phyloP scores from a whole-genome alignment of 2,329 filamentous ascomycete genomes.

The Diplodia intermedia region DNA sequence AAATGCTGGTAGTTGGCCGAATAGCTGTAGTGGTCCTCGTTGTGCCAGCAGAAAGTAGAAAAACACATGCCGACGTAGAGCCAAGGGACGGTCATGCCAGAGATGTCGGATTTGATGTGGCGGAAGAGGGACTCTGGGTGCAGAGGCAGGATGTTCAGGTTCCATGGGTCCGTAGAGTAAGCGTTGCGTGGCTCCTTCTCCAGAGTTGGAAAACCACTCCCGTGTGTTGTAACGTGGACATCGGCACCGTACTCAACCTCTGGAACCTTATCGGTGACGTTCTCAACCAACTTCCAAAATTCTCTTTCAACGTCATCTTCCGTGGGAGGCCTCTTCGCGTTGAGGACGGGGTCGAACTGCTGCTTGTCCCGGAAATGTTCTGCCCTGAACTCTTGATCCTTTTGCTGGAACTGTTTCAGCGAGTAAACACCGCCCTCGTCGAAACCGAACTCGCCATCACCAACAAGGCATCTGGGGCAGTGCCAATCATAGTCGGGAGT shows the following conservation, averaged over 20 bases:
- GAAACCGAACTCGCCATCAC: slow-evolving; percentile 95
- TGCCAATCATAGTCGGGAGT: slow-evolving; percentile 92
- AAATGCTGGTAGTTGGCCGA: slow-evolving; percentile 99
- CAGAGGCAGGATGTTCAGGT: slow-evolving; percentile 89
- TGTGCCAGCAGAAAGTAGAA: slow-evolving; percentile 99
- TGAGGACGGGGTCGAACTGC: slow-evolving; percentile 83
- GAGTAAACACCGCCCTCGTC: slow-evolving; percentile 97
- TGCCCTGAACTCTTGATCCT: slow-evolving; percentile 93
- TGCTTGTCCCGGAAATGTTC: slow-evolving; percentile 90
- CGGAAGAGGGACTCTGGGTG: slow-evolving; percentile 92
- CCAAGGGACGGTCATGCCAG: slow-evolving; percentile 99
- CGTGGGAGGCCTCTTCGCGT: slow-evolving; percentile 79
- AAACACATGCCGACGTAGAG: slow-evolving; percentile 99
- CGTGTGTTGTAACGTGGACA: slow-evolving; percentile 97
- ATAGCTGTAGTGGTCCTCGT: slow-evolving; percentile 97
- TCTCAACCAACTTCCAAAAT: slow-evolving; percentile 95
- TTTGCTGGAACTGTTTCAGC: slow-evolving; percentile 93
- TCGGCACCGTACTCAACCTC: slow-evolving; percentile 98
- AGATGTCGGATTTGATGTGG: slow-evolving; percentile 97
- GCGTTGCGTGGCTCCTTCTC: slow-evolving; percentile 87
- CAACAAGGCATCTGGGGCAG: slow-evolving; percentile 91
- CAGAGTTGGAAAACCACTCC: slow-evolving; percentile 93
- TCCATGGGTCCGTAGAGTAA: slow-evolving; percentile 93
- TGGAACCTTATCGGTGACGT: slow-evolving; percentile 84
- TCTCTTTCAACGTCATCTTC: slow-evolving; percentile 96